A percentile compares a stretch with the other conserved stretches of the same genome.
phyloP scores from a whole-genome alignment of 1,284 basidiomycete species.

The Tetrapyrgos nigripes region DNA sequence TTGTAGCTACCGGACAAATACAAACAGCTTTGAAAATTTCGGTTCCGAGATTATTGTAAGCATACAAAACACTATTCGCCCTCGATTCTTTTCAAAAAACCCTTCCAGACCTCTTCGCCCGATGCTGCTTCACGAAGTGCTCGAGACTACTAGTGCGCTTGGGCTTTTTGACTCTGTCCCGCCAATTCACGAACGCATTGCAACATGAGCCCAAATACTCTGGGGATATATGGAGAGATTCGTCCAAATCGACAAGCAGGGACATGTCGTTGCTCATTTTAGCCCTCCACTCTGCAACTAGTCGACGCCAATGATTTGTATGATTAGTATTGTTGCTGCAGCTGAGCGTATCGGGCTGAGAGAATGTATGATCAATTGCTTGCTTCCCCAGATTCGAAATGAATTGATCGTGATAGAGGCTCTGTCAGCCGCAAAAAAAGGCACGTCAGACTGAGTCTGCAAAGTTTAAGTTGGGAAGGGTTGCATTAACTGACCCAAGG shows the following conservation, averaged over 20 bases:
- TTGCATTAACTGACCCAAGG: slow-evolving; percentile 6
- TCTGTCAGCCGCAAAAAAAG: too few species aligned
- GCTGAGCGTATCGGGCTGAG: neutral
- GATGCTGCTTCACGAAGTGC: neutral
- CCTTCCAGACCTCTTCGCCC: neutral
- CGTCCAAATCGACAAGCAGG: neutral
- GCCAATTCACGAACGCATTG: neutral
- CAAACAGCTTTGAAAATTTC: too few species aligned
- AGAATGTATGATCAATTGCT: neutral
- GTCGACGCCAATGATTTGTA: neutral
- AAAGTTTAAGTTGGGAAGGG: too few species aligned
- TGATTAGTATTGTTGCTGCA: neutral
- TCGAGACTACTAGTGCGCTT: neutral
- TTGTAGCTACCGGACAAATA: too few species aligned
- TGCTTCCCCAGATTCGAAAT: neutral
- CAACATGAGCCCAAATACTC: neutral
- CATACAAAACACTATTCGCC: too few species aligned
- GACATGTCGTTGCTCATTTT: neutral
- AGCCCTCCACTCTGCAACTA: neutral
- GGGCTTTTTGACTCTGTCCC: neutral
- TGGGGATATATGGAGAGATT: neutral
- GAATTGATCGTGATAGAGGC: neutral
- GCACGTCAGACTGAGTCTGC: too few species aligned
- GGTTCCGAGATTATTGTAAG: too few species aligned
- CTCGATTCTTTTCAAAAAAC: too few species aligned